phyloP scores from a whole-genome alignment of 2,329 filamentous ascomycete species.

The Capronia epimyces region DNA sequence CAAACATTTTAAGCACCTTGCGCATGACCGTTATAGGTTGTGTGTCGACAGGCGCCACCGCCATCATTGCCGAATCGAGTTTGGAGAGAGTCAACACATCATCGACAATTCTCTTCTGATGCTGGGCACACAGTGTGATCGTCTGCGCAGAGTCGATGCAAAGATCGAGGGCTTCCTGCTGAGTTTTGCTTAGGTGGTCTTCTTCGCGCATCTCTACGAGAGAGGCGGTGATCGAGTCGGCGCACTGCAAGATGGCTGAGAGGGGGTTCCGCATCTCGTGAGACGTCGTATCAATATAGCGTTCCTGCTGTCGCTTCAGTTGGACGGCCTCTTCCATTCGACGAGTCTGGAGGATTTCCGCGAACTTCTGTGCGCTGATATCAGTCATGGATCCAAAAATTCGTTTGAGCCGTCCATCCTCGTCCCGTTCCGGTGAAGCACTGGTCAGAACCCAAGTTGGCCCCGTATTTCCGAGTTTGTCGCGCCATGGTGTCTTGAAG shows the following conservation, averaged over 20 bases:
- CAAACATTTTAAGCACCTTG: slow-evolving; percentile 69
- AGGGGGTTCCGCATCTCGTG: slow-evolving; percentile 56
- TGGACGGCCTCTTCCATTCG: slow-evolving; percentile 76
- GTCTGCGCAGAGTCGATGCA: slow-evolving; percentile 69
- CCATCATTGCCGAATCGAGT: slow-evolving; percentile 67
- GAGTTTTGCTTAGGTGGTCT: slow-evolving; percentile 20
- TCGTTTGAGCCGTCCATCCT: slow-evolving; percentile 47
- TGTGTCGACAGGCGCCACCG: slow-evolving; percentile 64
- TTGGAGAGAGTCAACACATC: slow-evolving; percentile 70
- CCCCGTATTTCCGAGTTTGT: slow-evolving; percentile 45
- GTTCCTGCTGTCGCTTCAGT: slow-evolving; percentile 72
- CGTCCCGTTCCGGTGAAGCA: slow-evolving; percentile 49
- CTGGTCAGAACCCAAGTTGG: slow-evolving; percentile 53
- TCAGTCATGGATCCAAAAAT: slow-evolving; percentile 64
- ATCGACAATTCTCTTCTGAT: slow-evolving; percentile 75
- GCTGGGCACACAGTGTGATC: slow-evolving; percentile 70
- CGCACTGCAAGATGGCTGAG: slow-evolving; percentile 54
- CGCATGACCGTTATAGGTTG: slow-evolving; percentile 63
- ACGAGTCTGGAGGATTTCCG: slow-evolving; percentile 71
- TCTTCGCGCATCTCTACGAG: slow-evolving; percentile 45
- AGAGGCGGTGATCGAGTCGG: slow-evolving; percentile 49
- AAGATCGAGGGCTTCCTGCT: slow-evolving; percentile 41
- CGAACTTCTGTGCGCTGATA: slow-evolving; percentile 79
- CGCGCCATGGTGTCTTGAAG: slow-evolving; percentile 51
- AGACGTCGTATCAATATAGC: slow-evolving; percentile 69